phyloP scores from a whole-genome alignment of 192 early-diverging fungal species.

The Coemansia sp. region DNA sequence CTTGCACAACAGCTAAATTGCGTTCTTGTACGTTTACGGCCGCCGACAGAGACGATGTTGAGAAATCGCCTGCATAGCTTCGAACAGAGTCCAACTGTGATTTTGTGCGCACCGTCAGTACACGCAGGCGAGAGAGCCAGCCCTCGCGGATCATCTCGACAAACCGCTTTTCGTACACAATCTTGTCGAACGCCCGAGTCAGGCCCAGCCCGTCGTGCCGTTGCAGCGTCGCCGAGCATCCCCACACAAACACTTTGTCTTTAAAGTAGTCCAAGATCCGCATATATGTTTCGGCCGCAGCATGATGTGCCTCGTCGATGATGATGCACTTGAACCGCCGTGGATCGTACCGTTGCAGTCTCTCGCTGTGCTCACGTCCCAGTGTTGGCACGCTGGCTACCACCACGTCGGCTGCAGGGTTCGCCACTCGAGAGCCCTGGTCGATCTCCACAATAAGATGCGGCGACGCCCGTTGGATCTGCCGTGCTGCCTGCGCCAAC shows the following conservation, averaged over 20 bases:
- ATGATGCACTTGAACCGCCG: slow-evolving; percentile 80
- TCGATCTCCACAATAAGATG: slow-evolving; percentile 63
- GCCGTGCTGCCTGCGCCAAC: slow-evolving; percentile 71
- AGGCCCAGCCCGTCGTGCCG: slow-evolving; percentile 80
- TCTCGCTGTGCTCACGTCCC: slow-evolving; percentile 47
- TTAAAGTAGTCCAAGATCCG: slow-evolving; percentile 74
- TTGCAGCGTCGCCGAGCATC: slow-evolving; percentile 87
- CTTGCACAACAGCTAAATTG: slow-evolving; percentile 66
- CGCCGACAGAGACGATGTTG: slow-evolving; percentile 52
- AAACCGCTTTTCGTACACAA: slow-evolving; percentile 73
- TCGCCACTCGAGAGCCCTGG: slow-evolving; percentile 62
- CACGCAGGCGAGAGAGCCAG: slow-evolving; percentile 68
- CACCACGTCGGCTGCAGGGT: slow-evolving; percentile 66
- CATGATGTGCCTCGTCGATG: slow-evolving; percentile 94
- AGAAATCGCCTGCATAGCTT: slow-evolving; percentile 62
- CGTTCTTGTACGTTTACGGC: slow-evolving; percentile 60
- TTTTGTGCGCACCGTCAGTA: slow-evolving; percentile 66
- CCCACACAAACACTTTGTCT: slow-evolving; percentile 71
- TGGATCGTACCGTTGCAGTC: slow-evolving; percentile 71
- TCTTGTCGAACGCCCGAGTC: slow-evolving; percentile 67
- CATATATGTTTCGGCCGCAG: slow-evolving; percentile 71
- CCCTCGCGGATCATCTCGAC: slow-evolving; percentile 80
- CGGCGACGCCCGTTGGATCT: slow-evolving; percentile 65
- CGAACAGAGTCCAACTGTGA: slow-evolving; percentile 55
- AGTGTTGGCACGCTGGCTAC: slow-evolving; percentile 78